phyloP scores from a whole-genome alignment of 2,329 filamentous ascomycete species.

The Chrysoporthe deuterocubensis region DNA sequence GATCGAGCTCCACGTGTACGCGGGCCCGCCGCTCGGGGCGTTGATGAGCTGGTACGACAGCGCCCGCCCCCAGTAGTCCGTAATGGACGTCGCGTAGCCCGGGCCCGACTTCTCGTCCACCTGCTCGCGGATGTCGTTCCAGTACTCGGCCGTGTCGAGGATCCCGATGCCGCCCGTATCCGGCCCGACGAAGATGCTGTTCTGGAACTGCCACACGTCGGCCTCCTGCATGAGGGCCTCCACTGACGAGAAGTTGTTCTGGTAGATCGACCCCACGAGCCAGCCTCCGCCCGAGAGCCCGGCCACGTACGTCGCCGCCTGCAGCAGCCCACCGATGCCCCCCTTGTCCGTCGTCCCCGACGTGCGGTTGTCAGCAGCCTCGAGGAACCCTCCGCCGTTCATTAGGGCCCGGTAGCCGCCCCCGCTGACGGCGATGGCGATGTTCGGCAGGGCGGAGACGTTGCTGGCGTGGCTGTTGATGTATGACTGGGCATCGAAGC shows the following conservation, averaged over 20 bases:
- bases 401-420: conserved; percentile 87
- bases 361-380: conserved; percentile 79
- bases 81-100: conserved; percentile 72
- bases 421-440: conserved; percentile 79
- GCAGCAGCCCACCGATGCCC: conserved; percentile 79
- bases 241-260: conserved; percentile 83
- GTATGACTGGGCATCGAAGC: conserved; percentile 76
- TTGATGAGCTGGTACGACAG: conserved; percentile 87
- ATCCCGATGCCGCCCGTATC: conserved; percentile 33
- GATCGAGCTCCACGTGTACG: conserved; percentile 79
- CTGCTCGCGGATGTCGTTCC: conserved; percentile 57
- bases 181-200: conserved; percentile 41
- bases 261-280: conserved; percentile 80
- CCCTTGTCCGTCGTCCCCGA: conserved; percentile 62
- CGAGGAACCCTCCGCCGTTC: conserved; percentile 78
- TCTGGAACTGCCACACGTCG: conserved; percentile 41
- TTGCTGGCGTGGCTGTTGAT: conserved; percentile 70
- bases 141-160: conserved; percentile 55
- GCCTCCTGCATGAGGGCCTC: conserved; percentile 54
- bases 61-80: conserved; percentile 88
- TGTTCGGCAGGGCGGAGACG: conserved; percentile 54
- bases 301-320: conserved; percentile 78
- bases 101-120: conserved; percentile 65
- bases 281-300: conserved; percentile 84
- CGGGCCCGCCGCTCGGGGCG: conserved; percentile 71